phyloP scores from a whole-genome alignment of 2,329 filamentous ascomycete species.

The Sporothrix protearum region DNA sequence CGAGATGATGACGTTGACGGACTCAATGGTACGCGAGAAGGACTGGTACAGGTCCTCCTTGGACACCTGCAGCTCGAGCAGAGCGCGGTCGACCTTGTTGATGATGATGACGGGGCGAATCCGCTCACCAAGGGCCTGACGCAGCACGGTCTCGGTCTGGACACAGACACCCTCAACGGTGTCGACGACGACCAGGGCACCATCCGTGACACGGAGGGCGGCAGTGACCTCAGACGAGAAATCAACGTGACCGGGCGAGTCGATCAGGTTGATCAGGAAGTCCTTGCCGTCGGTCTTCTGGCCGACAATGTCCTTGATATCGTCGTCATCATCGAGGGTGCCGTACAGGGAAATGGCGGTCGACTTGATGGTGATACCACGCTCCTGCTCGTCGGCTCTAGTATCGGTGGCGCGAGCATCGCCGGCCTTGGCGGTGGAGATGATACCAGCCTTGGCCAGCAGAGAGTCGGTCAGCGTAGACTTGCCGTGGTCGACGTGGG shows the following conservation, averaged over 20 bases:
- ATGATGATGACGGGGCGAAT: slow-evolving; percentile 99
- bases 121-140: slow-evolving; percentile 98
- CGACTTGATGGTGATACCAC: slow-evolving; percentile 99
- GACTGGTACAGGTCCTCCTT: slow-evolving; percentile 99
- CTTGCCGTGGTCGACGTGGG: slow-evolving; percentile 99
- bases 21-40: slow-evolving; percentile 99
- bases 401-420: slow-evolving; percentile 96
- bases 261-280: slow-evolving; percentile 99
- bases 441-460: slow-evolving; percentile 98
- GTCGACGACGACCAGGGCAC: slow-evolving; percentile 99
- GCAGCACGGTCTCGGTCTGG: slow-evolving; percentile 98
- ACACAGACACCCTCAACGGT: slow-evolving; percentile 99
- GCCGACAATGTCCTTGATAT: slow-evolving; percentile 89
- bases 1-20: slow-evolving; percentile 99
- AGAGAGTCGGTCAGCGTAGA: slow-evolving; percentile 99
- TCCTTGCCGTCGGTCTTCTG: slow-evolving; percentile 86
- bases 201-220: slow-evolving; percentile 98
- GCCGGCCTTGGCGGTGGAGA: slow-evolving; percentile 95
- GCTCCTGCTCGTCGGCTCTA: slow-evolving; percentile 95
- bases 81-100: slow-evolving; percentile 99
- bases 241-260: slow-evolving; percentile 99
- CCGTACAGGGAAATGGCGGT: slow-evolving; percentile 99
- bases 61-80: slow-evolving; percentile 95
- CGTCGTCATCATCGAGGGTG: slow-evolving; percentile 72
- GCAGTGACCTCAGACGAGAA: slow-evolving; percentile 99